Conservation (phyloP, 2,329 filamentous ascomycete species). For the Hysterium pulicare region DNA sequence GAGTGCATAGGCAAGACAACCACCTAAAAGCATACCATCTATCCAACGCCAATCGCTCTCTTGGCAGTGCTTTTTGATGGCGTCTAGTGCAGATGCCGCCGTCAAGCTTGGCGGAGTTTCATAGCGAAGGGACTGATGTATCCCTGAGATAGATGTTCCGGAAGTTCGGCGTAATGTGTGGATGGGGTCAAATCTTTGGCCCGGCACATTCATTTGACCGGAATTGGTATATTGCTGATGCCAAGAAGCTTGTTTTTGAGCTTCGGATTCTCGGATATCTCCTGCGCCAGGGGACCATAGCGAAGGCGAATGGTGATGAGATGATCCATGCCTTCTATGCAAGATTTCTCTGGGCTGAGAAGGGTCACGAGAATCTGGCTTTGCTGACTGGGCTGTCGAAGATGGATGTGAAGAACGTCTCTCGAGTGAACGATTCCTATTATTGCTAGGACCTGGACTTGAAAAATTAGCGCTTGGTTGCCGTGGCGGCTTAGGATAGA, state of each 20-base stretch:
- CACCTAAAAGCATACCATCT: conserved; percentile 86
- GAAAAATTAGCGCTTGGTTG: conserved; percentile 53
- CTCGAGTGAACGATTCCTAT: conserved; percentile 28
- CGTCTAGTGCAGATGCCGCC: conserved; percentile 35
- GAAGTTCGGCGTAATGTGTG: conserved; percentile 33
- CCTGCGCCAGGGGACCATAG: conserved; percentile 21
- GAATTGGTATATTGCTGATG: conserved; percentile 18
- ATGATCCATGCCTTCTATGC: conserved; percentile 17
- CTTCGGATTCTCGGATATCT: conserved; percentile 10
- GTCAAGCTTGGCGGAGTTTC: conserved; percentile 33
- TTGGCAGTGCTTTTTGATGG: conserved; percentile 34
- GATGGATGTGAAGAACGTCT: conserved; percentile 29
- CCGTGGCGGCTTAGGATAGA: conserved; percentile 60
- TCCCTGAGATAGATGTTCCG: conserved; percentile 26
- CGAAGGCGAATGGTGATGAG: conserved; percentile 29
- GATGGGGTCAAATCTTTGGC: conserved; percentile 22
- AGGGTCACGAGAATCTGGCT: conserved; percentile 14
- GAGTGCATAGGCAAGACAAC: conserved; percentile 86
- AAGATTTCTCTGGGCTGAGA: conserved; percentile 19
- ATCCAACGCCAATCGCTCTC: conserved; percentile 62
- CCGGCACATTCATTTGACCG: conserved; percentile 17
- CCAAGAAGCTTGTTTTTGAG: conserved; percentile 22
- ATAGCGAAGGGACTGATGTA: conserved; percentile 23
- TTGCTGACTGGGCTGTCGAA: conserved; percentile 13
- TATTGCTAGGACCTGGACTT: conserved; percentile 18